These are phyloP conservation scores for Leccinum longicurvipes DNA, from an alignment of 768 basidiomycete species.

Conservation along the genomic window DNA sequence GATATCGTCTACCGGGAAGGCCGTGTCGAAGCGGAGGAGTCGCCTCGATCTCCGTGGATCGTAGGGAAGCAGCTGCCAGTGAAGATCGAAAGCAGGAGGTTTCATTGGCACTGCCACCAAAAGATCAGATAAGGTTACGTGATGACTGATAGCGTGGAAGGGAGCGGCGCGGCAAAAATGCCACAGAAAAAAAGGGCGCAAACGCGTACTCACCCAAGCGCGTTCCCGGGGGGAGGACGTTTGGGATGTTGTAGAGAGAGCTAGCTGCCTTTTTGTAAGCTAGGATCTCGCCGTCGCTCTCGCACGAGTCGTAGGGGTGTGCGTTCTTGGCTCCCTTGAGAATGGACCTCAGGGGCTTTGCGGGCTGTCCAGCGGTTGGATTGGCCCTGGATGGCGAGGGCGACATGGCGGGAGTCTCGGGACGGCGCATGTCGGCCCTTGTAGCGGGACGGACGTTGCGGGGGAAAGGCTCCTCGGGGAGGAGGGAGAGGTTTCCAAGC, in stretches of 20 bases:
- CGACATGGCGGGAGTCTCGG: conserved; percentile 16
- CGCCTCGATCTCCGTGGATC: conserved; percentile 32
- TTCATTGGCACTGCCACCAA: conserved; percentile 27
- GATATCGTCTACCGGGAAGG: conserved; percentile 39
- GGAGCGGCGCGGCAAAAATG: not conserved
- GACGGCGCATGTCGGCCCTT: conserved; percentile 15
- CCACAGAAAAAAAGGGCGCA: not conserved
- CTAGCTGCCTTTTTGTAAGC: conserved; percentile 21
- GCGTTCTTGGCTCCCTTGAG: conserved; percentile 25
- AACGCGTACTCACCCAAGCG: conserved; percentile 24
- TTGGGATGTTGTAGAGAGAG: conserved; percentile 22
- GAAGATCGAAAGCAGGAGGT: conserved; percentile 38
- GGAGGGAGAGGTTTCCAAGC: conserved; percentile 15
- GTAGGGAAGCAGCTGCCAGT: conserved; percentile 50
- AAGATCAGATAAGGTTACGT: not conserved
- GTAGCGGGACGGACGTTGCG: conserved; percentile 15
- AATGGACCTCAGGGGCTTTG: conserved; percentile 27
- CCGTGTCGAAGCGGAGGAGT: conserved; percentile 48
- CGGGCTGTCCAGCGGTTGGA: conserved; percentile 21
- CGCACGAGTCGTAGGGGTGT: conserved; percentile 21
- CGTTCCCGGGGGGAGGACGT: conserved; percentile 21
- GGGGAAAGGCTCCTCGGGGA: conserved; percentile 9
- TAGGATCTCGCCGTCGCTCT: conserved; percentile 28
- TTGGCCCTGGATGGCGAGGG: conserved; percentile 18
- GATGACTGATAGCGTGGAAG: not conserved